These are phyloP conservation scores for Metschnikowia borealis DNA, from an alignment of 805 yeast species.

Conservation along the genomic window DNA sequence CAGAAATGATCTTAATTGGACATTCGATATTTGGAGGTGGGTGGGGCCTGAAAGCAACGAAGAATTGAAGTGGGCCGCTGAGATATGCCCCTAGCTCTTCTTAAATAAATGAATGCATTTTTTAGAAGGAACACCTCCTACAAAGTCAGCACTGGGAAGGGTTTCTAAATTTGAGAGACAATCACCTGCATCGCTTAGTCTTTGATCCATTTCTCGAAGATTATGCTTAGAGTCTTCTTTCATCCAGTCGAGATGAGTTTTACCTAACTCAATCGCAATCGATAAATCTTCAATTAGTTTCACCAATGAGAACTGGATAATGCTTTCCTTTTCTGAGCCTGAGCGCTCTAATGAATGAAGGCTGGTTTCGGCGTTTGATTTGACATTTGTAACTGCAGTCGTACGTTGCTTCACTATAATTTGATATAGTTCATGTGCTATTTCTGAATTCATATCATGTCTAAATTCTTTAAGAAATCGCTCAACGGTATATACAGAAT, in stretches of 20 bases:
- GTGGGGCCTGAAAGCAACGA: constrained; percentile 26
- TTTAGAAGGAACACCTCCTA: neutral
- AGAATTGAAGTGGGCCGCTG: neutral
- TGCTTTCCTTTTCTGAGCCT: neutral
- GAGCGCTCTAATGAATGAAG: neutral
- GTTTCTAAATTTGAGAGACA: neutral
- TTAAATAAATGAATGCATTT: constrained; percentile 1
- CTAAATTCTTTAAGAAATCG: neutral
- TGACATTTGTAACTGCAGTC: neutral
- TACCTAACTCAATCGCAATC: neutral
- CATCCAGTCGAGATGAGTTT: neutral
- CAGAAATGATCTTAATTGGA: constrained; percentile 76
- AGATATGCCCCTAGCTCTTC: neutral
- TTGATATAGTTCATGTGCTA: neutral
- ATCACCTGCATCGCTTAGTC: neutral
- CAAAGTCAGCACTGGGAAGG: neutral
- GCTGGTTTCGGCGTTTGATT: neutral
- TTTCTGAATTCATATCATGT: neutral
- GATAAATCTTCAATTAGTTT: neutral
- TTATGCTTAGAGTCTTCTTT: neutral
- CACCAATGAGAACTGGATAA: neutral
- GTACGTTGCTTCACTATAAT: constrained; percentile 1
- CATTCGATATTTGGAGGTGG: constrained; percentile 81
- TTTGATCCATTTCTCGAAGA: neutral
- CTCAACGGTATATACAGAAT: neutral